Conservation (phyloP, 768 basidiomycete genomes). For the Tricholoma sp. region DNA sequence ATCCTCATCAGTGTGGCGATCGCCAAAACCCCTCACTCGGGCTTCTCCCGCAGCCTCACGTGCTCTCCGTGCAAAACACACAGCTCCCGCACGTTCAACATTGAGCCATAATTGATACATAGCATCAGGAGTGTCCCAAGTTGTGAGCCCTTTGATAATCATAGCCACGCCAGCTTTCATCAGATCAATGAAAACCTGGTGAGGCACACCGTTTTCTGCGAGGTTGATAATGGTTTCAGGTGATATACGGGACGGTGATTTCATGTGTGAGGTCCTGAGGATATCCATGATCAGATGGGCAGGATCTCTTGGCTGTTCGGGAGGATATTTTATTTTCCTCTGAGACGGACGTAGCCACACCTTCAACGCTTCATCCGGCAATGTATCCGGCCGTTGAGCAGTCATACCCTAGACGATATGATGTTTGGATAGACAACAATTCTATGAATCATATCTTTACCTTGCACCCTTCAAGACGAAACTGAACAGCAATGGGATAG, state of each 20-base stretch:
- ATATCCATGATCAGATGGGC: conserved; percentile 47
- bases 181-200: conserved; percentile 32
- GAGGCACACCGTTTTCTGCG: conserved; percentile 56
- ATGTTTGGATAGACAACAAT: neutral
- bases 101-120: conserved; percentile 38
- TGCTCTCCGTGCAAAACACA: conserved; percentile 28
- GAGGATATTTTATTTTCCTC: conserved; percentile 40
- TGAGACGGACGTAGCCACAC: conserved; percentile 38
- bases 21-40: conserved; percentile 38
- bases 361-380: conserved; percentile 15
- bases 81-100: conserved; percentile 31
- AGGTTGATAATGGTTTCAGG: conserved; percentile 60
- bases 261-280: conserved; percentile 44
- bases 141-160: conserved; percentile 33
- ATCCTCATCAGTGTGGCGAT: conserved; percentile 32
- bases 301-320: conserved; percentile 25
- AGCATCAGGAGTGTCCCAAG: conserved; percentile 39
- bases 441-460: conserved; percentile 16
- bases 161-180: conserved; percentile 29
- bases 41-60: conserved; percentile 32
- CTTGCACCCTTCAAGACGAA: conserved; percentile 44
- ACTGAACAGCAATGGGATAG: conserved; percentile 46
- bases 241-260: conserved; percentile 41
- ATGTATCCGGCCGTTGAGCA: conserved; percentile 10
- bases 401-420: conserved; percentile 27